Conservation (phyloP, 164 flowering plant species). For the Chloranthus sessilifolius region DNA sequence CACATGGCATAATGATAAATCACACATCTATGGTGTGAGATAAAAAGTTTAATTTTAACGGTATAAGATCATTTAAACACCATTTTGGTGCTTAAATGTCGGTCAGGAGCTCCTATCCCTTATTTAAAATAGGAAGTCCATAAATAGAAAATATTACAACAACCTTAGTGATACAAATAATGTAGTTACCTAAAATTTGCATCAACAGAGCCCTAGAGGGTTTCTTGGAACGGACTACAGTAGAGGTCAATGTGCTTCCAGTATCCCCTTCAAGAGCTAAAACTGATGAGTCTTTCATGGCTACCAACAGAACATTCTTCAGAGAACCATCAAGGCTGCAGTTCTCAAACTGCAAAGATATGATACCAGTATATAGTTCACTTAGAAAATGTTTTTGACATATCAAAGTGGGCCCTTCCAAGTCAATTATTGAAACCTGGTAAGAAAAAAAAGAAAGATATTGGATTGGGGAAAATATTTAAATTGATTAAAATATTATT, state of each 20-base stretch:
- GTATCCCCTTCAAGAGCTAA: constrained; percentile 63
- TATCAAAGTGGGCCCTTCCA: constrained; percentile 45
- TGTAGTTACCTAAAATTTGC: constrained; percentile 56
- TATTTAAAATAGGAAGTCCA: background rate
- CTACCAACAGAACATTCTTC: constrained; percentile 63
- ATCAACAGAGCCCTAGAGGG: constrained; percentile 64
- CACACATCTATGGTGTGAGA: no score
- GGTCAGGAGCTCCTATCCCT: no score
- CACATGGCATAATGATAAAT: no score
- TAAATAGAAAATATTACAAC: background rate
- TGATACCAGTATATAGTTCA: constrained; percentile 52
- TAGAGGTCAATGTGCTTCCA: constrained; percentile 50
- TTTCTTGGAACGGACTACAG: constrained; percentile 56
- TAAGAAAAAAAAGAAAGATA: constrained; percentile 2
- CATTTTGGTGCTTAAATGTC: no score
- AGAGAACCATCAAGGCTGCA: constrained; percentile 72
- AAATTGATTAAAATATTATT: background rate
- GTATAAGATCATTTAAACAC: no score
- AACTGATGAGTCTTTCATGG: constrained; percentile 75
- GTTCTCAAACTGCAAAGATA: constrained; percentile 56
- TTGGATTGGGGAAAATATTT: background rate
- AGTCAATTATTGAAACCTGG: constrained; percentile 67
- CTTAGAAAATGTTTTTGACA: constrained; percentile 53
- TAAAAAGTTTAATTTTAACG: no score
- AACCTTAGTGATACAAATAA: background rate